A percentile compares a stretch with the other conserved stretches of the same genome.
Conservation (phyloP, 1,284 basidiomycete species). For the Cryptococcus sp. region DNA sequence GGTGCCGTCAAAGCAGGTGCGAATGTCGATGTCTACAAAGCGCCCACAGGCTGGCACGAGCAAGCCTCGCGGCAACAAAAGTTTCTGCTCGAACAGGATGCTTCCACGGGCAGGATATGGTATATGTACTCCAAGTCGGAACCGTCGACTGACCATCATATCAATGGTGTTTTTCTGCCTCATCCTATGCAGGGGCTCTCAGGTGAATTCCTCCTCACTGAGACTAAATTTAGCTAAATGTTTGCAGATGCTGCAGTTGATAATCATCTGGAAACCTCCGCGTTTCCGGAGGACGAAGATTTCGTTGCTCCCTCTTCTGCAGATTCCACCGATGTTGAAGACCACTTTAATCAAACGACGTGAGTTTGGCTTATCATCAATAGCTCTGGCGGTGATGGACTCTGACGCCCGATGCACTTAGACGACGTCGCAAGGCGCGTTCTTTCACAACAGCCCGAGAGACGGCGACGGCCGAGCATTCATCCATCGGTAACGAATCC, state of each 20-base stretch:
- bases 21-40: slow-evolving; percentile 68
- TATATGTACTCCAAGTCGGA: slow-evolving; percentile 57
- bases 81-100: slow-evolving; percentile 74
- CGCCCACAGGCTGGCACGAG: slow-evolving; percentile 63
- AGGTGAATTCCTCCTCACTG: not conserved
- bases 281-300: slow-evolving; percentile 3
- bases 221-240: too few relatives aligned
- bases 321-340: slow-evolving; percentile 9
- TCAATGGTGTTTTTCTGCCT: slow-evolving; percentile 39
- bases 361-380: not conserved
- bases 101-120: slow-evolving; percentile 64
- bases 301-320: slow-evolving; percentile 11
- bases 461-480: not conserved
- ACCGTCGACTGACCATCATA: slow-evolving; percentile 20
- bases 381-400: not conserved
- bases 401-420: slow-evolving; percentile 1
- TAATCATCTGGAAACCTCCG: not conserved
- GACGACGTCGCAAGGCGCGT: slow-evolving; percentile 2
- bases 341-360: not conserved
- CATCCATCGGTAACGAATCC: slow-evolving; percentile 30
- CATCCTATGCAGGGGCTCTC: slow-evolving; percentile 16
- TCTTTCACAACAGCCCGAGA: slow-evolving; percentile 15
- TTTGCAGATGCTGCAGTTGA: not conserved
- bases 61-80: slow-evolving; percentile 61
- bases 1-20: slow-evolving; percentile 61